phyloP scores from a whole-genome alignment of 2,329 filamentous ascomycete species.

The Cryphonectria radicalis region DNA sequence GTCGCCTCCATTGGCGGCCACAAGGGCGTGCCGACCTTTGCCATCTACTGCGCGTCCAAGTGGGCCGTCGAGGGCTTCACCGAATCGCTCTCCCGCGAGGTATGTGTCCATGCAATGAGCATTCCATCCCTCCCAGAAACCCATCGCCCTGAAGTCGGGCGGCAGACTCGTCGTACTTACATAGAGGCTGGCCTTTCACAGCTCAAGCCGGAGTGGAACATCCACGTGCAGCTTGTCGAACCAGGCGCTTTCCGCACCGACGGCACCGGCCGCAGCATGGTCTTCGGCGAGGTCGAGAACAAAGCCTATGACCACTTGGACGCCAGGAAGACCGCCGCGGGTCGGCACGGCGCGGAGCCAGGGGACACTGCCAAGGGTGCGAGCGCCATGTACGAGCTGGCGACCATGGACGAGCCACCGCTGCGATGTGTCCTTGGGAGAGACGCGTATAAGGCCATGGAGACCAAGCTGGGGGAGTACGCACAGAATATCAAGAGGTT shows the following conservation, averaged over 20 bases:
- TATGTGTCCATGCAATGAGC: conserved; percentile 26
- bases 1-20: conserved; percentile 32
- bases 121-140: conserved; percentile 32
- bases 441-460: conserved; percentile 10
- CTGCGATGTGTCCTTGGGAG: conserved; percentile 12
- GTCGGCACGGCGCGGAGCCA: conserved; percentile 51
- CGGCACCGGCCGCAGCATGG: conserved; percentile 3
- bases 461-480: conserved; percentile 10
- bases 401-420: conserved; percentile 14
- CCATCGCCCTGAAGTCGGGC: conserved; percentile 42
- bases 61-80: conserved; percentile 35
- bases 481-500: conserved; percentile 4
- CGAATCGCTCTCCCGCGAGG: conserved; percentile 29
- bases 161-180: not conserved
- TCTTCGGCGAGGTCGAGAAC: conserved; percentile 46
- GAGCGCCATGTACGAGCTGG: conserved; percentile 56
- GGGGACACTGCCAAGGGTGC: conserved; percentile 60
- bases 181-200: not conserved
- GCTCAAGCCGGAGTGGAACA: conserved; percentile 20
- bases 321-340: conserved; percentile 36
- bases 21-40: conserved; percentile 30
- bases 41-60: conserved; percentile 35
- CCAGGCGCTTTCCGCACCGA: conserved; percentile 58
- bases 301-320: conserved; percentile 40
- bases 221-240: conserved; percentile 44